Conservation (phyloP, 2,329 filamentous ascomycete genomes). For the Colletotrichum horii region DNA sequence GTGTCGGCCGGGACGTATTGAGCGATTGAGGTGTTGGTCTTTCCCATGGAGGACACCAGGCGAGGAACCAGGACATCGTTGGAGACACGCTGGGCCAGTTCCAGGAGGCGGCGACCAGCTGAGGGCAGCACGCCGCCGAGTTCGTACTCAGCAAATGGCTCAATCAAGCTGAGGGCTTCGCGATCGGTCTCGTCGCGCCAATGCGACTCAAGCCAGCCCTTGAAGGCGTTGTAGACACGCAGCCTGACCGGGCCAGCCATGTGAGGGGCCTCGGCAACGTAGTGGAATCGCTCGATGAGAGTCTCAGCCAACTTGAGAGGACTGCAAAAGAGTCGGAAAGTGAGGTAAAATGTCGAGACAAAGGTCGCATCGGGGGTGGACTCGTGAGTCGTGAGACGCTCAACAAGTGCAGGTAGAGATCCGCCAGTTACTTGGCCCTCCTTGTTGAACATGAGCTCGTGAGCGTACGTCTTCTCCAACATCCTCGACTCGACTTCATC, state of each 20-base stretch:
- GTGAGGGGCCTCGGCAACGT: slow-evolving; percentile 78
- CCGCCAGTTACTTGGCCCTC: slow-evolving; percentile 95
- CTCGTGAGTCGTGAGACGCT: slow-evolving; percentile 91
- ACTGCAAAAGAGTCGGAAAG: slow-evolving; percentile 90
- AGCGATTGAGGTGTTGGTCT: slow-evolving; percentile 78
- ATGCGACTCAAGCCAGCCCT: slow-evolving; percentile 95
- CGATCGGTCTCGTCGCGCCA: slow-evolving; percentile 86
- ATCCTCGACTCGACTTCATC: slow-evolving; percentile 83
- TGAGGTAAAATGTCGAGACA: slow-evolving; percentile 93
- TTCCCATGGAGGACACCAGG: slow-evolving; percentile 84
- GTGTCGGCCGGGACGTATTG: slow-evolving; percentile 74
- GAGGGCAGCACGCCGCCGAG: slow-evolving; percentile 73
- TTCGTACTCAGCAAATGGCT: slow-evolving; percentile 78
- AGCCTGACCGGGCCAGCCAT: slow-evolving; percentile 82
- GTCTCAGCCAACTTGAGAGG: slow-evolving; percentile 79
- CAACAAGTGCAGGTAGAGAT: slow-evolving; percentile 88
- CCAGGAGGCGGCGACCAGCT: slow-evolving; percentile 80
- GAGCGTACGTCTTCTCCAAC: slow-evolving; percentile 89
- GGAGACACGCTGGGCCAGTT: slow-evolving; percentile 80
- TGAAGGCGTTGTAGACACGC: slow-evolving; percentile 95
- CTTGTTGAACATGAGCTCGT: slow-evolving; percentile 92
- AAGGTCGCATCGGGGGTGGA: slow-evolving; percentile 91
- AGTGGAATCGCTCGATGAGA: slow-evolving; percentile 91
- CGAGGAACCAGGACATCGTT: slow-evolving; percentile 80
- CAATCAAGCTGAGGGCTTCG: slow-evolving; percentile 76